Conservation (phyloP, 306 rosid genomes). For the Fragaria vesca region DNA sequence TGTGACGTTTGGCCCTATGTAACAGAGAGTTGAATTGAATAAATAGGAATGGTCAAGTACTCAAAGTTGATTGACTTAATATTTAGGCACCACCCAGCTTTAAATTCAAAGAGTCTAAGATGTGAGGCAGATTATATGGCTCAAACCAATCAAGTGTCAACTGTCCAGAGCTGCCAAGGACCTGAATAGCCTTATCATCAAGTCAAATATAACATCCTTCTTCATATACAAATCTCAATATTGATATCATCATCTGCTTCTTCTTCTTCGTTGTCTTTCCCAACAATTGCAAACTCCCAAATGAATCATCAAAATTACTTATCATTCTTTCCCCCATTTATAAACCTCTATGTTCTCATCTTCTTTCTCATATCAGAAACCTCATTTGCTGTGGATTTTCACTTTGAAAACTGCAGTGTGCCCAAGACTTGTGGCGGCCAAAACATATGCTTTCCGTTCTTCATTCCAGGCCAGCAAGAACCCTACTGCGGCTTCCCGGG, state of each 20-base stretch:
- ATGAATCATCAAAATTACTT: conserved; percentile 32
- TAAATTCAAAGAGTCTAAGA: too few relatives aligned
- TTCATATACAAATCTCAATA: background rate
- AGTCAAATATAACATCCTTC: conserved; percentile 20
- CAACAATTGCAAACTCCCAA: conserved; percentile 4
- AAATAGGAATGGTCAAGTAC: too few relatives aligned
- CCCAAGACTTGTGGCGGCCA: conserved; percentile 38
- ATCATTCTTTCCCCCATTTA: background rate
- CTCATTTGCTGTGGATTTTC: conserved; percentile 11
- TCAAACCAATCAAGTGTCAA: background rate
- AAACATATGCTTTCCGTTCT: conserved; percentile 53
- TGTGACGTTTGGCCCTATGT: too few relatives aligned
- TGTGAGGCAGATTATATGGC: background rate
- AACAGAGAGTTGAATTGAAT: too few relatives aligned
- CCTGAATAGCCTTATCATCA: background rate
- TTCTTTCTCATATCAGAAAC: conserved; percentile 8
- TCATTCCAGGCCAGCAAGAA: conserved; percentile 29
- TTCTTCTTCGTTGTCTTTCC: background rate
- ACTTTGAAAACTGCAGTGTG: conserved; percentile 33
- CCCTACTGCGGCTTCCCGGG: conserved; percentile 56
- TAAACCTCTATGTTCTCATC: background rate
- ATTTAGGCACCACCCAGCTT: too few relatives aligned
- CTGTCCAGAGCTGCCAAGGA: background rate
- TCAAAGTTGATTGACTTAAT: too few relatives aligned
- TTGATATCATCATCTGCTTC: background rate